Conservation (phyloP, 1,284 basidiomycete genomes). For the Malassezia equina region DNA sequence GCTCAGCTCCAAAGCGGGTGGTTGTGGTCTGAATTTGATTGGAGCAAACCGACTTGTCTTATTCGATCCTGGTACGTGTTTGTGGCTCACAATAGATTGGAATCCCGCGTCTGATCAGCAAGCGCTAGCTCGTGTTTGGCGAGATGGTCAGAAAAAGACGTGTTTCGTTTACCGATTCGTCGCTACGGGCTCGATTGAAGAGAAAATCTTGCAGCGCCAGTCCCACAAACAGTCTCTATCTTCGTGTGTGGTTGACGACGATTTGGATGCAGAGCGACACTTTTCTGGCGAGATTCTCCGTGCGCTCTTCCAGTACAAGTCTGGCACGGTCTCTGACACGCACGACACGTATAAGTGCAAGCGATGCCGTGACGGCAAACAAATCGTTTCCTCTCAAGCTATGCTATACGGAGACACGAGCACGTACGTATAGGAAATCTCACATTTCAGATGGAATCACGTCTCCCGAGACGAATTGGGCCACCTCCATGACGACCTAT, state of each 20-base stretch:
- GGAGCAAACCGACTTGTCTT: slow-evolving; percentile 91
- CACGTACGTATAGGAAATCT: slow-evolving; percentile 56
- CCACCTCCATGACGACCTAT: slow-evolving; percentile 86
- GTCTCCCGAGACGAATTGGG: slow-evolving; percentile 76
- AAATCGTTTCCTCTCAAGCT: slow-evolving; percentile 70
- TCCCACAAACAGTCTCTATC: slow-evolving; percentile 94
- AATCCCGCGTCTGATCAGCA: slow-evolving; percentile 98
- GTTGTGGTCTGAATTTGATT: slow-evolving; percentile 81
- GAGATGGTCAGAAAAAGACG: slow-evolving; percentile 94
- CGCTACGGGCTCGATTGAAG: slow-evolving; percentile 93
- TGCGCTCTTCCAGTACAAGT: slow-evolving; percentile 84
- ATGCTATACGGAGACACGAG: slow-evolving; percentile 91
- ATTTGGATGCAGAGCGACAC: slow-evolving; percentile 86
- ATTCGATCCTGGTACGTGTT: slow-evolving; percentile 63
- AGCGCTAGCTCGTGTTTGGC: slow-evolving; percentile 94
- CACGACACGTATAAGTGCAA: slow-evolving; percentile 76
- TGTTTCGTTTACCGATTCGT: slow-evolving; percentile 93
- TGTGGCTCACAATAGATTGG: slow-evolving; percentile 59
- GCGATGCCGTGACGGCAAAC: slow-evolving; percentile 77
- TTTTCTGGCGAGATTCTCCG: slow-evolving; percentile 82
- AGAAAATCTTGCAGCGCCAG: slow-evolving; percentile 82
- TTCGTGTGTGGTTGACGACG: slow-evolving; percentile 92
- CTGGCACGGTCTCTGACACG: slow-evolving; percentile 78
- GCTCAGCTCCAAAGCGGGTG: slow-evolving; percentile 58
- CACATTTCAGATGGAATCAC: slow-evolving; percentile 83